Percentiles rank a stretch among this genome's conserved stretches.
These are phyloP conservation scores for Fusarium incarnatum DNA, from an alignment of 2,329 filamentous ascomycete species.

Conservation along the genomic window DNA sequence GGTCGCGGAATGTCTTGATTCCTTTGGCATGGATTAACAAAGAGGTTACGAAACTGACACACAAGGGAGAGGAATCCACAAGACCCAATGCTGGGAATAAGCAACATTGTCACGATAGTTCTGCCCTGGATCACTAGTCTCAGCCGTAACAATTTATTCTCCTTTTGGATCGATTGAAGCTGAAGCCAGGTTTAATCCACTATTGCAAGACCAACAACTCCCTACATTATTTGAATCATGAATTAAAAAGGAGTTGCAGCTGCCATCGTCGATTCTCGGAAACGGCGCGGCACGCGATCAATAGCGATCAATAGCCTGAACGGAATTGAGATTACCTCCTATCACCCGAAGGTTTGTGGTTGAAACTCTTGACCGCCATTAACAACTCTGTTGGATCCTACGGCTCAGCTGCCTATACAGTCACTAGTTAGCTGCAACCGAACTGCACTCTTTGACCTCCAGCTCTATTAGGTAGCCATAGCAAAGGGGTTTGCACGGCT, in stretches of 20 bases:
- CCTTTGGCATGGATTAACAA: slow-evolving; percentile 21
- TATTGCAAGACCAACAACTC: slow-evolving; percentile 22
- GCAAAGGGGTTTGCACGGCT: slow-evolving; percentile 9
- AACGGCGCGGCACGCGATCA: slow-evolving; percentile 40
- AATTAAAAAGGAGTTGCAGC: slow-evolving; percentile 4
- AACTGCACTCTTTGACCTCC: slow-evolving; percentile 7
- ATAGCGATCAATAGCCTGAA: slow-evolving; percentile 43
- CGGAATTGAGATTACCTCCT: neutral
- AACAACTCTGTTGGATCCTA: neutral
- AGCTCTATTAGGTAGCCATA: neutral
- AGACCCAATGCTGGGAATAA: slow-evolving; percentile 17
- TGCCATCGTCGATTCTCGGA: slow-evolving; percentile 3
- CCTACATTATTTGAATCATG: slow-evolving; percentile 1
- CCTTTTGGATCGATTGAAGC: neutral
- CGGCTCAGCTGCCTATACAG: slow-evolving; percentile 6
- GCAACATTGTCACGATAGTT: slow-evolving; percentile 7
- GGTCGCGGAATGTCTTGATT: slow-evolving; percentile 31
- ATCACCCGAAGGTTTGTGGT: neutral
- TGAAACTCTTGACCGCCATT: slow-evolving; percentile 17
- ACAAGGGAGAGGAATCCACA: slow-evolving; percentile 21
- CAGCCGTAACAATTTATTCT: slow-evolving; percentile 1
- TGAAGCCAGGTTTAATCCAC: slow-evolving; percentile 14
- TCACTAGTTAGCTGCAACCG: neutral
- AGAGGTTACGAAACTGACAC: slow-evolving; percentile 30
- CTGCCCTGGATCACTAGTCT: slow-evolving; percentile 6